Base-by-base conservation (phyloP, 1,139 yeast genomes). In the Magnusiomyces paraingens region DNA sequence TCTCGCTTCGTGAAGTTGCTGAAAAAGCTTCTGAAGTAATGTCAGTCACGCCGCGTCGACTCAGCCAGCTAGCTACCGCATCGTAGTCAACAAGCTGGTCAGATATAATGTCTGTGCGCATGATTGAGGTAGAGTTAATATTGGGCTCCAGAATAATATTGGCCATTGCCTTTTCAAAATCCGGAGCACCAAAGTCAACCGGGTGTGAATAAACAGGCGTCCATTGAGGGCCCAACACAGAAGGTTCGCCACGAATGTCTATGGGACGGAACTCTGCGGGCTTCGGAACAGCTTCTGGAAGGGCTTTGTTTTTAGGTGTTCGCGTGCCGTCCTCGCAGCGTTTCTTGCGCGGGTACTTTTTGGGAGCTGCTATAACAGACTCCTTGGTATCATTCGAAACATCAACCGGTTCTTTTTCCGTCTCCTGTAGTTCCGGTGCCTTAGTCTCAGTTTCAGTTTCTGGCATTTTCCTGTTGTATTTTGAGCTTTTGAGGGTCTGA, bases 91-190 rank as follows among this genome's bases (percentile, higher is more conserved):
- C 32, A 11, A 54, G 52, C 46, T 54, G 57, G 61, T 86, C 91
- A 48, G 74, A 73, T 48, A 90, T 69, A 29, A 91, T 82, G 68
- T 91, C 98, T 0, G 97, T 95, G 62, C 98, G 74, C 73, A 91
- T 74, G 42, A 91, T 86, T 35, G 89, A 94, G 0, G 97, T 86
- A 8, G 97, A 91, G 69, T 91, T 91, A 69, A 91, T 86, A 67
- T 91, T 88, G 14, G 98, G 98, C 59, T 89, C 90, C 57, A 79
- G 77, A 54, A 91, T 85, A 58, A 91, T 75, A 67, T 90, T 87
- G 47, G 80, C 69, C 93, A 89, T 86, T 3, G 96, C 96, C 11
- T 73, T 71, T 56, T 82, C 83, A 65, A 84, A 90, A 70, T 89
- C 65, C 10, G 66, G 66, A 1, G 74, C 65, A 14, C 64, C 64